These are phyloP conservation scores for Apiospora malaysiana DNA, from an alignment of 2,329 filamentous ascomycete species.

Conservation along the genomic window DNA sequence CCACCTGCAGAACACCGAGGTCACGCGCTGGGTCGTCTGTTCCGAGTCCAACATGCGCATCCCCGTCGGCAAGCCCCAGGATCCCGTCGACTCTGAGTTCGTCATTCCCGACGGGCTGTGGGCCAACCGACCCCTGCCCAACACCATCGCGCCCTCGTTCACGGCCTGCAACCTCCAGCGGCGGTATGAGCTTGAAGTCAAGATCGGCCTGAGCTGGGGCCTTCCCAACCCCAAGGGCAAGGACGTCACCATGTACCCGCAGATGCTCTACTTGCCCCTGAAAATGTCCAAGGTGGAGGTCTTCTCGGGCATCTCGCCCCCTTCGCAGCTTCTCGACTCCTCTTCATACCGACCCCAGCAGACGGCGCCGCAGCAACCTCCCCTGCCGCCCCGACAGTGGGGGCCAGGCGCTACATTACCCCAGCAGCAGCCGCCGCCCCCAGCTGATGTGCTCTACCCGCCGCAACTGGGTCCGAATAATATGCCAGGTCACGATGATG, in stretches of 20 bases:
- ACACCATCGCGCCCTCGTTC: slow-evolving; percentile 87
- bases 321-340: slow-evolving; percentile 71
- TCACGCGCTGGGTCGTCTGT: slow-evolving; percentile 76
- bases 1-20: slow-evolving; percentile 73
- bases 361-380: slow-evolving; percentile 43
- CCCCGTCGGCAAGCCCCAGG: slow-evolving; percentile 66
- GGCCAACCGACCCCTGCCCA: slow-evolving; percentile 75
- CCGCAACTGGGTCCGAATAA: slow-evolving; percentile 58
- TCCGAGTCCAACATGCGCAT: slow-evolving; percentile 75
- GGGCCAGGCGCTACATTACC: slow-evolving; percentile 27
- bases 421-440: slow-evolving; percentile 29
- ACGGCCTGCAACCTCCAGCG: slow-evolving; percentile 86
- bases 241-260: slow-evolving; percentile 51
- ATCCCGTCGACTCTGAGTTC: slow-evolving; percentile 68
- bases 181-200: slow-evolving; percentile 82
- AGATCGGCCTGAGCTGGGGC: slow-evolving; percentile 79
- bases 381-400: slow-evolving; percentile 47
- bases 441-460: slow-evolving; percentile 52
- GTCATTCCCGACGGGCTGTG: slow-evolving; percentile 75
- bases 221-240: slow-evolving; percentile 43
- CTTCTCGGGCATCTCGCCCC: slow-evolving; percentile 87
- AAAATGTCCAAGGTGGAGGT: slow-evolving; percentile 77
- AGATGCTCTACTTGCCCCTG: slow-evolving; percentile 79
- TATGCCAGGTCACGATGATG: slow-evolving; percentile 59
- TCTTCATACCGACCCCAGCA: slow-evolving; percentile 31